These are phyloP conservation scores for Macadamia tetraphylla DNA, from an alignment of 164 flowering plant genomes.

Conservation along the genomic window DNA sequence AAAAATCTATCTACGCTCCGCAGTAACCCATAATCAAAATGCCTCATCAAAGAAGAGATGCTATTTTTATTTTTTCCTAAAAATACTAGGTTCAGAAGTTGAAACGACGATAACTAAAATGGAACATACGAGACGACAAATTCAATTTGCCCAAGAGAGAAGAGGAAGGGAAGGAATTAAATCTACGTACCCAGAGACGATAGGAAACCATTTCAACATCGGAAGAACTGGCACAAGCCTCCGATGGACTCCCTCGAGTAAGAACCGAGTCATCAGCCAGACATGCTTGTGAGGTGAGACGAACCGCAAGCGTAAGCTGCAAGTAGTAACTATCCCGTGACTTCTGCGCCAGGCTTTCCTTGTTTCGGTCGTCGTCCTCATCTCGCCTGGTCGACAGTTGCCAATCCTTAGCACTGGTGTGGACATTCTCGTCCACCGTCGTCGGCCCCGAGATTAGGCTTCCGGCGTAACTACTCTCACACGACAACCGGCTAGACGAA, in stretches of 20 bases:
- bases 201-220: conserved; percentile 61
- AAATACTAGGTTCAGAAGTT: neutral
- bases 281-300: conserved; percentile 50
- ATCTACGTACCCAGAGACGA: conserved; percentile 74
- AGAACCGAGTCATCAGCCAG: conserved; percentile 37
- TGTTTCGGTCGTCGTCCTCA: conserved; percentile 14
- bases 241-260: conserved; percentile 22
- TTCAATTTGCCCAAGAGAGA: neutral
- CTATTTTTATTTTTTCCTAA: neutral
- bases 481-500: conserved; percentile 49
- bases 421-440: conserved; percentile 40
- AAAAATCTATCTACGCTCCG: neutral
- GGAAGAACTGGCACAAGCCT: conserved; percentile 13
- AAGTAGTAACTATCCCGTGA: conserved; percentile 58
- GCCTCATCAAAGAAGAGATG: too few relatives aligned
- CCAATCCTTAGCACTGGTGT: conserved; percentile 30
- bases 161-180: neutral
- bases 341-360: conserved; percentile 36
- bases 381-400: conserved; percentile 18
- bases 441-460: conserved; percentile 65
- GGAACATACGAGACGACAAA: neutral
- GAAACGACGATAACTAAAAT: neutral
- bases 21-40: neutral
- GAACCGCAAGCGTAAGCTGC: conserved; percentile 63
- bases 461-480: conserved; percentile 61